A percentile compares a stretch with the other conserved stretches of the same genome.
Conservation (phyloP, 1,284 basidiomycete genomes). For the Golubevia pallescens region DNA sequence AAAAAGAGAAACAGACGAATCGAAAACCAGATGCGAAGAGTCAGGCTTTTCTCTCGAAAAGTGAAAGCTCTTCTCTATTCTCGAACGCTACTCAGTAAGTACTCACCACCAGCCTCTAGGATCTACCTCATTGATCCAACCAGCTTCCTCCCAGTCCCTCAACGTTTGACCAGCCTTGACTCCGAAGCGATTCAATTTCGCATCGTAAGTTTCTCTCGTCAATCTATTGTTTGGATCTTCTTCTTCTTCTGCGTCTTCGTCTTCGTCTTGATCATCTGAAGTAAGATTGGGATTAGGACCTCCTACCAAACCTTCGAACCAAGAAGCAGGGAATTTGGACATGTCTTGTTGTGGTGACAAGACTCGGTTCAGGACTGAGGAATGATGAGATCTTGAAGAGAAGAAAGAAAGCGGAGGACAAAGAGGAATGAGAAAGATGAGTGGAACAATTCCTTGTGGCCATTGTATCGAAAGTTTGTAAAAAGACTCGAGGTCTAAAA, state of each 20-base stretch:
- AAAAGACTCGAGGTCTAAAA: too few species aligned
- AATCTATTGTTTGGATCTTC: too few species aligned
- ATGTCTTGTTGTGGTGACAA: conserved; percentile 36
- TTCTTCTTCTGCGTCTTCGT: too few species aligned
- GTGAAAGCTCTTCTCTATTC: background rate
- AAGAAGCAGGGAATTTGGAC: conserved; percentile 29
- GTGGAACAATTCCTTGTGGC: too few species aligned
- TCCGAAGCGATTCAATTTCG: conserved; percentile 64
- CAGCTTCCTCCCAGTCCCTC: conserved; percentile 67
- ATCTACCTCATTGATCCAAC: conserved; percentile 67
- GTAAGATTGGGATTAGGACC: conserved; percentile 28
- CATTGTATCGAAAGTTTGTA: too few species aligned
- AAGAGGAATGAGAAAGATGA: too few species aligned
- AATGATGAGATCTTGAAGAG: conserved; percentile 16
- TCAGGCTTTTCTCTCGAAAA: too few species aligned
- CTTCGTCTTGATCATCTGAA: background rate
- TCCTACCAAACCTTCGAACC: conserved; percentile 24
- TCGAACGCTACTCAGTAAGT: background rate
- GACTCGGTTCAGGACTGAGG: conserved; percentile 21
- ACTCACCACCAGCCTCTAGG: conserved; percentile 67
- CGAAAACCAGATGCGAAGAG: background rate
- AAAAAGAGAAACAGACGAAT: background rate
- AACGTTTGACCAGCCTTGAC: conserved; percentile 66
- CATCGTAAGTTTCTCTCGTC: conserved; percentile 49
- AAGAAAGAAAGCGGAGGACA: too few species aligned